Percentiles rank a stretch among this genome's conserved stretches.
Evolutionary conservation across 192 early-diverging fungal genomes (phyloP).

Genomic region (Backusella circina): DNA sequence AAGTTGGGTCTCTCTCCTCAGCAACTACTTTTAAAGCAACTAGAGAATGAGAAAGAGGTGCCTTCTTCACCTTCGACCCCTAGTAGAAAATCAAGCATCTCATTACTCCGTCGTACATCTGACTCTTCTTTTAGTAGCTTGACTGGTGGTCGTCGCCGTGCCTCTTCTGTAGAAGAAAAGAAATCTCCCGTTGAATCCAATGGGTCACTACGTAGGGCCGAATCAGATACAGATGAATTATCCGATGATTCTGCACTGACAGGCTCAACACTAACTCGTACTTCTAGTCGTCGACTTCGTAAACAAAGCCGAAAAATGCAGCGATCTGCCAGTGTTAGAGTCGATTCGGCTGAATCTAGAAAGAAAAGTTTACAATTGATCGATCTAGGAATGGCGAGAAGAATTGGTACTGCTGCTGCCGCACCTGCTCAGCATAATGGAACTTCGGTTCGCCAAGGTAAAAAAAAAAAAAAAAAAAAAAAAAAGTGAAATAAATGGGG

Average conservation of each 20-base stretch:
- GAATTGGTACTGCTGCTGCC: slow-evolving; percentile 5
- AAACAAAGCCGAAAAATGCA: neutral
- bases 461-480: neutral
- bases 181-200: neutral
- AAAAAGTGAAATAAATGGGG: no score
- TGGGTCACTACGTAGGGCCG: neutral
- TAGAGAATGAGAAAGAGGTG: neutral
- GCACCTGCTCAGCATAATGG: neutral
- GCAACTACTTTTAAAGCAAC: neutral
- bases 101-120: slow-evolving; percentile 5
- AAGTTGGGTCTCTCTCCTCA: neutral
- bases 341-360: neutral
- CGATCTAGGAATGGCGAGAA: slow-evolving; percentile 1
- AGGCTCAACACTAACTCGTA: neutral
- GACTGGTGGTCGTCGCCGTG: neutral
- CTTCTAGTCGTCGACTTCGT: neutral
- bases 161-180: slow-evolving; percentile 2
- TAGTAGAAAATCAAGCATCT: slow-evolving; percentile 2
- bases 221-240: neutral
- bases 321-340: neutral
- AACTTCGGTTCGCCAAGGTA: neutral
- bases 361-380: slow-evolving; percentile 5
- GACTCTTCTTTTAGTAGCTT: neutral
- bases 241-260: neutral
- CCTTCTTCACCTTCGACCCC: neutral